phyloP scores from a whole-genome alignment of 306 rosid genomes.

The Heteromeles arbutifolia region DNA sequence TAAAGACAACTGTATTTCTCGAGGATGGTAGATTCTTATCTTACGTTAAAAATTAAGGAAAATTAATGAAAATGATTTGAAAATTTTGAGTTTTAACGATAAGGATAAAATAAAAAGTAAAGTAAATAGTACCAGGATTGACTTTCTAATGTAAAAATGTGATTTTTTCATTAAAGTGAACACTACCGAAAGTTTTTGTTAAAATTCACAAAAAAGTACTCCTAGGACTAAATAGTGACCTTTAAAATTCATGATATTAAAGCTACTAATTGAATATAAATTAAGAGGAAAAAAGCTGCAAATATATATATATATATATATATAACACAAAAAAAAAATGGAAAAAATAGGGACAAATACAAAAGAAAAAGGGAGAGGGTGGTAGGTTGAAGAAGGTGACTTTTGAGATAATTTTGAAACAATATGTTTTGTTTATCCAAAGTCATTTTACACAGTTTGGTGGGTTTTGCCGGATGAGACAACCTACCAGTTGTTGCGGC shows the following conservation, averaged over 20 bases:
- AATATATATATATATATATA: neutral
- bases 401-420: constrained; percentile 7
- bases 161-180: no score
- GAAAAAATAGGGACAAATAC: neutral
- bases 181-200: no score
- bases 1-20: constrained; percentile 4
- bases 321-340: neutral
- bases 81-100: no score
- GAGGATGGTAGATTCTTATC: constrained; percentile 4
- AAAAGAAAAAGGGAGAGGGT: neutral
- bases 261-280: neutral
- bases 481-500: constrained; percentile 96
- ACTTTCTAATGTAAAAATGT: no score
- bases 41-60: no score
- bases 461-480: constrained; percentile 75
- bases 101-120: no score
- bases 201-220: no score
- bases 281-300: neutral
- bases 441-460: constrained; percentile 55
- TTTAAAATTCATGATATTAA: neutral
- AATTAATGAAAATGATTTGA: no score
- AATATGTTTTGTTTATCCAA: constrained; percentile 1
- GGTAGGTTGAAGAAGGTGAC: neutral
- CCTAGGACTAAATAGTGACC: neutral
- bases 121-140: no score